A percentile compares a stretch with the other conserved stretches of the same genome.
Evolutionary conservation across 2,329 filamentous ascomycete species (phyloP).

Genomic region (Arthrinium puccinioides): DNA sequence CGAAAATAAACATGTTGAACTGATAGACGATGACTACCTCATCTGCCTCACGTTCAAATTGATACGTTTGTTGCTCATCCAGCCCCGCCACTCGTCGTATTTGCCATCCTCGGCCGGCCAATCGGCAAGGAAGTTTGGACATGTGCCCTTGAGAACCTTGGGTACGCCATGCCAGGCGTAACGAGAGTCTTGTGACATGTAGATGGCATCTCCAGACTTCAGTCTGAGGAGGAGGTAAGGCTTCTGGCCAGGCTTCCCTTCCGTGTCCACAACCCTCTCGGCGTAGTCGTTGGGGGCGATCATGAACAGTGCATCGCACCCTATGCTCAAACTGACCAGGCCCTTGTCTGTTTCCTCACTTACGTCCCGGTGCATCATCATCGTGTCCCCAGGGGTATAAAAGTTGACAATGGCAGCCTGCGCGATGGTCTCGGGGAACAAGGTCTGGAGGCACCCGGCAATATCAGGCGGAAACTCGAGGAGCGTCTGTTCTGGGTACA

Average conservation of each 20-base stretch:
- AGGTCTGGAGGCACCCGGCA: slow-evolving; percentile 52
- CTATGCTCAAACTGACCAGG: slow-evolving; percentile 78
- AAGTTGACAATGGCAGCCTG: slow-evolving; percentile 93
- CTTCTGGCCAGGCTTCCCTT: slow-evolving; percentile 26
- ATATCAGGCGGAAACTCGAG: slow-evolving; percentile 72
- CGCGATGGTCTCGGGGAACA: slow-evolving; percentile 72
- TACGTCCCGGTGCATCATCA: slow-evolving; percentile 90
- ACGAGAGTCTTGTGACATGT: slow-evolving; percentile 75
- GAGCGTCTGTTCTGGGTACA: slow-evolving; percentile 63
- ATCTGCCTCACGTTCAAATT: slow-evolving; percentile 94
- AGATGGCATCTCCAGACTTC: slow-evolving; percentile 79
- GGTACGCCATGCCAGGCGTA: slow-evolving; percentile 96
- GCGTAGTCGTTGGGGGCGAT: slow-evolving; percentile 55
- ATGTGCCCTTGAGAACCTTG: slow-evolving; percentile 73
- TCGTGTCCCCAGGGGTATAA: slow-evolving; percentile 82
- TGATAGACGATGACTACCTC: no score
- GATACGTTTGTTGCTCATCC: slow-evolving; percentile 82
- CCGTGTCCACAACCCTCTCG: slow-evolving; percentile 13
- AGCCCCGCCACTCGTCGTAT: slow-evolving; percentile 69
- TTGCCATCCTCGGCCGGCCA: slow-evolving; percentile 61
- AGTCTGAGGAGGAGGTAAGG: slow-evolving; percentile 57
- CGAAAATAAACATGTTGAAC: no score
- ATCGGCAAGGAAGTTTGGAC: slow-evolving; percentile 62
- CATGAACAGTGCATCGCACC: slow-evolving; percentile 86
- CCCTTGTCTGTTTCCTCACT: slow-evolving; percentile 76